Conservation (phyloP, 116 monocot species). For the Zostera marina region DNA sequence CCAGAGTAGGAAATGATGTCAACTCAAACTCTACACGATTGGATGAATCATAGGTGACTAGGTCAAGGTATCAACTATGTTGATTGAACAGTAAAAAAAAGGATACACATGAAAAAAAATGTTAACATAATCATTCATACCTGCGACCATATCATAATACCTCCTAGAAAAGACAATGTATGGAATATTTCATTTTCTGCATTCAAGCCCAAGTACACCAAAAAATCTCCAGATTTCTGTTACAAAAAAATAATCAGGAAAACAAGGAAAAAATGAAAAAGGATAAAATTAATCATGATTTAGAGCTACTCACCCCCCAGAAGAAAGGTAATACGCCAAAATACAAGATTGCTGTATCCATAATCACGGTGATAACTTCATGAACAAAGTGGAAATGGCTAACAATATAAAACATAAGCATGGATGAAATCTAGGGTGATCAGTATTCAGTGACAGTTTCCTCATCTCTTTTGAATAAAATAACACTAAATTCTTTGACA, state of each 20-base stretch:
- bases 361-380: constrained; percentile 60
- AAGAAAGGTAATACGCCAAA: constrained; percentile 73
- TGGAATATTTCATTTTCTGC: constrained; percentile 80
- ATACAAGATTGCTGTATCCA: constrained; percentile 68
- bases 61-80: too few species aligned
- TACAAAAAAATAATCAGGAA: constrained; percentile 6
- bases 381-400: constrained; percentile 80
- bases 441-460: neutral
- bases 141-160: constrained; percentile 91
- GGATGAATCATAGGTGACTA: too few species aligned
- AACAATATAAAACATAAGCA: constrained; percentile 4
- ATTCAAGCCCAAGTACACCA: constrained; percentile 39
- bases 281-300: neutral
- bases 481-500: neutral
- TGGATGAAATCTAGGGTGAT: neutral
- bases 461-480: neutral
- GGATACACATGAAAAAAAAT: neutral
- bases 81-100: neutral
- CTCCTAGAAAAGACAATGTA: constrained; percentile 71
- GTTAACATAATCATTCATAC: constrained; percentile 17
- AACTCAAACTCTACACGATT: too few species aligned
- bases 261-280: neutral
- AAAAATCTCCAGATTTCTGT: constrained; percentile 63
- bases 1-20: too few species aligned
- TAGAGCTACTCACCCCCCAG: constrained; percentile 54